Percentiles rank a stretch among this genome's conserved stretches.
These are phyloP conservation scores for Gleditsia sinensis DNA, from an alignment of 306 rosid genomes.

Conservation along the genomic window DNA sequence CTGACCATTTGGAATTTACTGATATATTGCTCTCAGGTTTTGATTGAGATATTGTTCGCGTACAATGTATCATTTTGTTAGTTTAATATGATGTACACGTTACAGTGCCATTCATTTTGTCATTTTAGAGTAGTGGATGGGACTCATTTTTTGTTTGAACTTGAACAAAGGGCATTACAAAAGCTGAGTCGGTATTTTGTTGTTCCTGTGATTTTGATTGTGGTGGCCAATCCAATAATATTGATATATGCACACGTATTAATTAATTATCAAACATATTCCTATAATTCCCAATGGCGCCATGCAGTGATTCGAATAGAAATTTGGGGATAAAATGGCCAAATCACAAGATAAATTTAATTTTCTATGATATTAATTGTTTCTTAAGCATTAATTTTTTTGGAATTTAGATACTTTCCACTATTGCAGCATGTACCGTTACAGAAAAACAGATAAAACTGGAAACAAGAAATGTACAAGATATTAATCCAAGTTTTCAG, in stretches of 20 bases:
- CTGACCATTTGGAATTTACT: slow-evolving; percentile 21
- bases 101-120: slow-evolving; percentile 11
- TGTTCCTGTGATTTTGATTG: neutral
- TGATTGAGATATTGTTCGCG: neutral
- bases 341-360: too few species aligned
- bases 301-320: too few species aligned
- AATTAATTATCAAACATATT: too few species aligned
- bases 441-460: too few species aligned
- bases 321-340: too few species aligned
- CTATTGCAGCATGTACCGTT: too few species aligned
- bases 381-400: too few species aligned
- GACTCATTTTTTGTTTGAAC: slow-evolving; percentile 15
- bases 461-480: too few species aligned
- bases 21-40: neutral
- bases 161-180: neutral
- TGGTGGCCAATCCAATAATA: neutral
- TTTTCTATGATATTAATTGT: too few species aligned
- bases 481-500: too few species aligned
- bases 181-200: neutral
- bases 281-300: neutral
- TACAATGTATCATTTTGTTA: neutral
- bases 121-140: neutral
- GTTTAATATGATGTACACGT: neutral
- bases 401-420: too few species aligned
- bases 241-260: too few species aligned